These are phyloP conservation scores for Leccinum subgranulosum DNA, from an alignment of 768 basidiomycete genomes.

Conservation along the genomic window DNA sequence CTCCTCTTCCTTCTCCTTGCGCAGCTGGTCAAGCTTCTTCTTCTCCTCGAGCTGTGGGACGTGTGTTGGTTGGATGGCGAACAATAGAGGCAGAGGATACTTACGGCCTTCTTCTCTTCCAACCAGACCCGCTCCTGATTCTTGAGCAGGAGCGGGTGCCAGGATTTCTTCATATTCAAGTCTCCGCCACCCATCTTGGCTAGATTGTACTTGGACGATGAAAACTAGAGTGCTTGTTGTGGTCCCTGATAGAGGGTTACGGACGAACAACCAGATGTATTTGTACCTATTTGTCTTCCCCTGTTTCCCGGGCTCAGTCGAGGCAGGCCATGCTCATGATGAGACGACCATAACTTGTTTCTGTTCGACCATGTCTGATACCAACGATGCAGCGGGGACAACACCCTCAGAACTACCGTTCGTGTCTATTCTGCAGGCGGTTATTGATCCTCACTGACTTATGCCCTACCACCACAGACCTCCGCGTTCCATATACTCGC, in stretches of 20 bases:
- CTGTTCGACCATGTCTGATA: slow-evolving; percentile 35
- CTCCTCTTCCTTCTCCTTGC: slow-evolving; percentile 98
- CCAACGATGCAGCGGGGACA: slow-evolving; percentile 34
- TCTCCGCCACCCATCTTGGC: slow-evolving; percentile 97
- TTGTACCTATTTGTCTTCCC: slow-evolving; percentile 31
- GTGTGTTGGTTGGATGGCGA: slow-evolving; percentile 9
- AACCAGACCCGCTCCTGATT: slow-evolving; percentile 99
- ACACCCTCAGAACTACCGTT: slow-evolving; percentile 28
- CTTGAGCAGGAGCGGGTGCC: slow-evolving; percentile 97
- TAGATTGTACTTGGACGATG: slow-evolving; percentile 17
- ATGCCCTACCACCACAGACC: slow-evolving; percentile 43
- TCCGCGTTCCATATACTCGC: slow-evolving; percentile 79
- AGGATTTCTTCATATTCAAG: slow-evolving; percentile 99
- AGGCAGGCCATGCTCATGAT: slow-evolving; percentile 1
- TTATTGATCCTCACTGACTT: slow-evolving; percentile 9
- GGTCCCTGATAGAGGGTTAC: not conserved
- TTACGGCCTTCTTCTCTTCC: slow-evolving; percentile 92
- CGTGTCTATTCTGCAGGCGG: slow-evolving; percentile 19
- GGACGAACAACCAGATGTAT: slow-evolving; percentile 13
- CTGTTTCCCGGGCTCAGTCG: not conserved
- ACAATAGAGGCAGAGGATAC: slow-evolving; percentile 26
- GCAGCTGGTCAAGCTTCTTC: slow-evolving; percentile 94
- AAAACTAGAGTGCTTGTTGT: not conserved
- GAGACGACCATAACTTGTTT: slow-evolving; percentile 1
- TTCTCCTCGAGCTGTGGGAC: slow-evolving; percentile 87